phyloP scores from a whole-genome alignment of 768 basidiomycete species.

The Amanita phalloides region DNA sequence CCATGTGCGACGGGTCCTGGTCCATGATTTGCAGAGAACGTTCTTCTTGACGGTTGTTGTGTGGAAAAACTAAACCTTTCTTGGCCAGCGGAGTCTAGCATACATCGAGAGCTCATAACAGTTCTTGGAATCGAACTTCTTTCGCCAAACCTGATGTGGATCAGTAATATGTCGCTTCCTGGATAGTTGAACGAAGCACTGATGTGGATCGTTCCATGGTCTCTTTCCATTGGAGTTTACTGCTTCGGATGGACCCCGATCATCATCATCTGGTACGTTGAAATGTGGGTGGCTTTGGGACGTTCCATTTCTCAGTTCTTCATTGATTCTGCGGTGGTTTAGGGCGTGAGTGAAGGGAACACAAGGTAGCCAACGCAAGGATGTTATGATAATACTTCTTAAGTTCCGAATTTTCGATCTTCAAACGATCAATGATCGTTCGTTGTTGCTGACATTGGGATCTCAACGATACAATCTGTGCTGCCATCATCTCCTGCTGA shows the following conservation, averaged over 20 bases:
- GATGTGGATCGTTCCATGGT: constrained; percentile 22
- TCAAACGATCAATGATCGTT: constrained; percentile 39
- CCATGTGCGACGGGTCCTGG: neutral
- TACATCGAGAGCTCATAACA: neutral
- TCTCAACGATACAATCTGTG: constrained; percentile 56
- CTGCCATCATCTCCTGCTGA: constrained; percentile 67
- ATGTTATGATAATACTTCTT: constrained; percentile 34
- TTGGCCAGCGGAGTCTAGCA: neutral
- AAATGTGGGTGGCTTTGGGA: constrained; percentile 31
- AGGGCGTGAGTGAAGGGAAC: constrained; percentile 3
- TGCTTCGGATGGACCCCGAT: constrained; percentile 21
- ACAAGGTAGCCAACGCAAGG: constrained; percentile 3
- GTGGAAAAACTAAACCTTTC: neutral
- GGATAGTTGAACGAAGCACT: neutral
- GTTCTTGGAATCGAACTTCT: neutral
- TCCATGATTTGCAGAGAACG: neutral
- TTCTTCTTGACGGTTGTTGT: neutral
- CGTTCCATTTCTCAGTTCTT: constrained; percentile 39
- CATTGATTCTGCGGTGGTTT: constrained; percentile 31
- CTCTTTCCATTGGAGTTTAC: constrained; percentile 60
- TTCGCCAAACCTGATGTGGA: neutral
- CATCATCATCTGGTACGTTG: constrained; percentile 14
- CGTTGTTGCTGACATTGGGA: constrained; percentile 46
- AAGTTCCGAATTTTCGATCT: constrained; percentile 39
- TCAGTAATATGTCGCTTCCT: neutral